Evolutionary conservation across 164 flowering plant species (phyloP).

Genomic region (Litsea cubeba): DNA sequence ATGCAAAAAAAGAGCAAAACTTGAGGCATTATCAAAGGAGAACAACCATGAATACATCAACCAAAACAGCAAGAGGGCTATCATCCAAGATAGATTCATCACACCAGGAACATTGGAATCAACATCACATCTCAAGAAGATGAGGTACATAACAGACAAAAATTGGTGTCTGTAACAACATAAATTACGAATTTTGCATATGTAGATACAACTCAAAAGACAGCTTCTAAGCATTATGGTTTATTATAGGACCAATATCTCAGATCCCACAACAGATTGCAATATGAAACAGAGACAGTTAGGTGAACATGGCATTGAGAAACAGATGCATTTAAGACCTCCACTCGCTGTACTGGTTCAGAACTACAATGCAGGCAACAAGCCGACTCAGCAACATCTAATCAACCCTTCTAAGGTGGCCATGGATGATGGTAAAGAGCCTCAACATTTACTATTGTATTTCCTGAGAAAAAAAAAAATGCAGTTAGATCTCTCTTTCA

Average conservation of each 20-base stretch:
- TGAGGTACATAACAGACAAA: conserved; percentile 42
- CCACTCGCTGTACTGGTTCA: conserved; percentile 62
- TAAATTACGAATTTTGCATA: neutral
- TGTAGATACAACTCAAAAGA: too few relatives aligned
- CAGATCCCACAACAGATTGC: conserved; percentile 29
- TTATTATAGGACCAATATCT: conserved; percentile 36
- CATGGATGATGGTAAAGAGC: conserved; percentile 38
- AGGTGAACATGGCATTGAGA: conserved; percentile 21
- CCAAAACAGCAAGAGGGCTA: conserved; percentile 56
- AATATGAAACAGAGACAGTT: conserved; percentile 18
- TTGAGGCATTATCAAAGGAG: conserved; percentile 73
- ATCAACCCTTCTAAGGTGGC: conserved; percentile 5
- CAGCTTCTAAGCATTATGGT: neutral
- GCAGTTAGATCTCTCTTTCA: neutral
- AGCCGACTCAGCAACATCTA: conserved; percentile 26
- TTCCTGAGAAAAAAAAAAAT: neutral
- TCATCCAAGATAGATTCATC: conserved; percentile 33
- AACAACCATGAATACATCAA: conserved; percentile 45
- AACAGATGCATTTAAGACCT: conserved; percentile 46
- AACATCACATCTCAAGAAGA: conserved; percentile 44
- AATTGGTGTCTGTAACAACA: neutral
- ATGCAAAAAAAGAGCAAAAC: conserved; percentile 90
- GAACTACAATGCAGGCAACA: conserved; percentile 28
- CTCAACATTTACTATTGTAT: neutral
- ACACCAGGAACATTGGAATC: conserved; percentile 29